A percentile compares a stretch with the other conserved stretches of the same genome.
Conservation (phyloP, 148 eudicot genomes). For the Rhododendron henanense region DNA sequence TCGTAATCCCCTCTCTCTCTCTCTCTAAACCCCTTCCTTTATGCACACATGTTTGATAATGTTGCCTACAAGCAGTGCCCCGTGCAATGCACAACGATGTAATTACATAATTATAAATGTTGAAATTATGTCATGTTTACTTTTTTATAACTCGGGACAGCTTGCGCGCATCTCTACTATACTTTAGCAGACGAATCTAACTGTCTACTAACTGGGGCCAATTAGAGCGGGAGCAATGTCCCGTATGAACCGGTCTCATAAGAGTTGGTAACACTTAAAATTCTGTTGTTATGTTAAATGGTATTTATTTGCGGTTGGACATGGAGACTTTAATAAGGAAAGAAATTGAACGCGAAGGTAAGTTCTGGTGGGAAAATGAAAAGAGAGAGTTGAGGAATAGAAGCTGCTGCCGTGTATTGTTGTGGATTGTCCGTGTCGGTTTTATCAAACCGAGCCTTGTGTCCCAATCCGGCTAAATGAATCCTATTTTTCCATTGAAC, state of each 20-base stretch:
- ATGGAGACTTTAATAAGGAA: too few species aligned
- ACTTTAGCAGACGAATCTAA: neutral
- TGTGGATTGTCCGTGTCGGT: neutral
- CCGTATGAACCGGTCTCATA: neutral
- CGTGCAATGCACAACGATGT: neutral
- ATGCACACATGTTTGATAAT: neutral
- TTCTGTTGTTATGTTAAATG: neutral
- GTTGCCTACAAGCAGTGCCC: too few species aligned
- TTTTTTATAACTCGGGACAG: too few species aligned
- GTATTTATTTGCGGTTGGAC: too few species aligned
- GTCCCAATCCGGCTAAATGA: too few species aligned
- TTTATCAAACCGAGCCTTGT: too few species aligned
- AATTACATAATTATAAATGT: neutral
- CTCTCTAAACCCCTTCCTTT: neutral
- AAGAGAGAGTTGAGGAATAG: neutral
- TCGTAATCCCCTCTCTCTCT: conserved; percentile 27
- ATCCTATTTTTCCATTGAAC: too few species aligned
- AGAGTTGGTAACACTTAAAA: neutral
- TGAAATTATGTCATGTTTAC: neutral
- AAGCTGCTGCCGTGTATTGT: neutral
- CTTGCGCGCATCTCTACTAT: too few species aligned
- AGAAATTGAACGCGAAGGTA: neutral
- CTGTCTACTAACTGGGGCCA: neutral
- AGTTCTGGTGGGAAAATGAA: neutral
- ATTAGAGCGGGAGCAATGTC: neutral